phyloP scores from a whole-genome alignment of 2,329 filamentous ascomycete genomes.

The Ustilaginoidea virens region DNA sequence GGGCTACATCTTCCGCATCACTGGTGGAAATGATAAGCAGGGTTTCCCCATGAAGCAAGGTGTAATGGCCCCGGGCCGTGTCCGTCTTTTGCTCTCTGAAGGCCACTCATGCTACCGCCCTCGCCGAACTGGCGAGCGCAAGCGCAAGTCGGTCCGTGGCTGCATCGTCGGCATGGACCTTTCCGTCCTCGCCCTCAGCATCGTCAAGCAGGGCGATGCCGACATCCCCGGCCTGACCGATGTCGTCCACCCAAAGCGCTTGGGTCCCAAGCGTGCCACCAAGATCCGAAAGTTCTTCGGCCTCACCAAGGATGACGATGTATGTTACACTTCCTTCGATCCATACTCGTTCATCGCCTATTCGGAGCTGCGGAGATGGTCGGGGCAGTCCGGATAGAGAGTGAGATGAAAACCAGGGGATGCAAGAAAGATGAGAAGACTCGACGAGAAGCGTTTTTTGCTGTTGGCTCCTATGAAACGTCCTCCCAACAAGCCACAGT shows the following conservation, averaged over 20 bases:
- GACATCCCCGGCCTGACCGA: slow-evolving; percentile 96
- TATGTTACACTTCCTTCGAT: slow-evolving; percentile 53
- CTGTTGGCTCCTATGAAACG: background rate
- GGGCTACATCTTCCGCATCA: slow-evolving; percentile 99
- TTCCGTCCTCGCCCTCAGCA: slow-evolving; percentile 80
- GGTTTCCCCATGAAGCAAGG: slow-evolving; percentile 99
- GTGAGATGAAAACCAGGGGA: slow-evolving; percentile 30
- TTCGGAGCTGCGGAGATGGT: slow-evolving; percentile 34
- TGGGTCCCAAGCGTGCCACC: slow-evolving; percentile 98
- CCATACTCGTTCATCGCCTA: slow-evolving; percentile 53
- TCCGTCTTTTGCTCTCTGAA: slow-evolving; percentile 85
- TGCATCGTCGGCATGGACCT: slow-evolving; percentile 97
- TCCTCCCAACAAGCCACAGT: too few species aligned
- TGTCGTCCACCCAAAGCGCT: slow-evolving; percentile 94
- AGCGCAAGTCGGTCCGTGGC: slow-evolving; percentile 97
- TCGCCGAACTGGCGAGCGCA: slow-evolving; percentile 95
- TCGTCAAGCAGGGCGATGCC: slow-evolving; percentile 94
- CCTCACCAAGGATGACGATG: slow-evolving; percentile 99
- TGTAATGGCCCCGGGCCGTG: slow-evolving; percentile 97
- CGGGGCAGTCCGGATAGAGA: slow-evolving; percentile 38
- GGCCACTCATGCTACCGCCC: slow-evolving; percentile 99
- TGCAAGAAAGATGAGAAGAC: background rate
- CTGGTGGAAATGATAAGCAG: slow-evolving; percentile 99
- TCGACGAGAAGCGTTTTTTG: background rate
- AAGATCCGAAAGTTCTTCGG: slow-evolving; percentile 99